Conservation (phyloP, 1,284 basidiomycete genomes). For the Ganoderma leucocontextum region DNA sequence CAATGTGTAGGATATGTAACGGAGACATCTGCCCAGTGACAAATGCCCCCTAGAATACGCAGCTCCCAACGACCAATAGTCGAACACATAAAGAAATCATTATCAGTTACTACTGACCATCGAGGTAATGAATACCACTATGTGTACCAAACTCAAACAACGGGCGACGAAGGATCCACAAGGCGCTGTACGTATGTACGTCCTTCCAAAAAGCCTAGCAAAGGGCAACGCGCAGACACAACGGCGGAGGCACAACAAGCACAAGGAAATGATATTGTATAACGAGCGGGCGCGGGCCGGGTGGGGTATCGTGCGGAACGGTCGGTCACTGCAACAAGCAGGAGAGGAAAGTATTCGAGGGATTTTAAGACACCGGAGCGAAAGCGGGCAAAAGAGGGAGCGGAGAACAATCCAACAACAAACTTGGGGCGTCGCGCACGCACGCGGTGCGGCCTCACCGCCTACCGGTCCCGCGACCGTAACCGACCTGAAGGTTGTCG, state of each 20-base stretch:
- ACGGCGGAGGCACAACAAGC: slow-evolving; percentile 24
- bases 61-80: no score
- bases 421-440: background rate
- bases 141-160: slow-evolving; percentile 4
- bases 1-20: no score
- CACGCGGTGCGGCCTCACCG: slow-evolving; percentile 48
- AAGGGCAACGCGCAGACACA: background rate
- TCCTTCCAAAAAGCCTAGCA: background rate
- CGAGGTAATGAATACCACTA: background rate
- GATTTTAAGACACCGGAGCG: slow-evolving; percentile 17
- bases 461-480: slow-evolving; percentile 78
- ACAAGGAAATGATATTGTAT: slow-evolving; percentile 21
- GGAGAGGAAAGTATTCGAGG: background rate
- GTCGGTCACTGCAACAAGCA: background rate
- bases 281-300: slow-evolving; percentile 32
- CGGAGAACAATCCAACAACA: background rate
- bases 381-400: background rate
- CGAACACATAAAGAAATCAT: background rate
- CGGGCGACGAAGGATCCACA: slow-evolving; percentile 3
- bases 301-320: slow-evolving; percentile 29
- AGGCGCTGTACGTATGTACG: slow-evolving; percentile 1
- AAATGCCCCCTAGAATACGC: background rate
- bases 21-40: no score
- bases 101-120: slow-evolving; percentile 8
- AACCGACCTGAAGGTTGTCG: slow-evolving; percentile 89